Evolutionary conservation across 2,329 filamentous ascomycete species (phyloP).

Genomic region (Curvularia lunata): DNA sequence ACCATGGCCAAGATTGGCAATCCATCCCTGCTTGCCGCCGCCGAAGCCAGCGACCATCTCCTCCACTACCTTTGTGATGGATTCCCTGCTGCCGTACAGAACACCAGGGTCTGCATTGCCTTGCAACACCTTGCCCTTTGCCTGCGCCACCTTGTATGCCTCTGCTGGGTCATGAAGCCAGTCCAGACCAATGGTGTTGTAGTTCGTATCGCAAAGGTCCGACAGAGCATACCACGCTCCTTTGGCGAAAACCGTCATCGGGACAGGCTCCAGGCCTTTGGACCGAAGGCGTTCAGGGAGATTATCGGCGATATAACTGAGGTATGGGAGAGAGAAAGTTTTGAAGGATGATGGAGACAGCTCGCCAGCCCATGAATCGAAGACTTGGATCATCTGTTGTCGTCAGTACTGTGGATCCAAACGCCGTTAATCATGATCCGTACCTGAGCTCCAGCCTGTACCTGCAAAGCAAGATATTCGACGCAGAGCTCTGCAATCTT

Average conservation of each 20-base stretch:
- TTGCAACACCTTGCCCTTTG: conserved; percentile 80
- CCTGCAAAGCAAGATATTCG: conserved; percentile 90
- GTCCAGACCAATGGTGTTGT: conserved; percentile 92
- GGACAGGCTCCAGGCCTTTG: conserved; percentile 78
- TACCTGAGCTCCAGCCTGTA: conserved; percentile 89
- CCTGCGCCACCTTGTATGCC: conserved; percentile 75
- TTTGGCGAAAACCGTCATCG: conserved; percentile 98
- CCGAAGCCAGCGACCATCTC: conserved; percentile 87
- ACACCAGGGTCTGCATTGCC: conserved; percentile 96
- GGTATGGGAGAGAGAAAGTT: conserved; percentile 83
- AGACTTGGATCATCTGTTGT: conserved; percentile 82
- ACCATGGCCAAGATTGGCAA: conserved; percentile 96
- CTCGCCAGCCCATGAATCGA: conserved; percentile 98
- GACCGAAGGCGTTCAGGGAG: conserved; percentile 77
- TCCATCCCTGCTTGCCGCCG: conserved; percentile 89
- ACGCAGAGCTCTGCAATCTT: conserved; percentile 96
- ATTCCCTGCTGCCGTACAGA: conserved; percentile 80
- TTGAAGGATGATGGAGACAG: conserved; percentile 84
- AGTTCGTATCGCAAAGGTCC: conserved; percentile 83
- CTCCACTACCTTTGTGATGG: conserved; percentile 82
- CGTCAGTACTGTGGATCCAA: conserved; percentile 20
- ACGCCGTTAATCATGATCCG: neutral
- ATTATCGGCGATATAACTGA: conserved; percentile 81
- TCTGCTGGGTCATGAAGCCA: conserved; percentile 91
- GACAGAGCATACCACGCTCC: conserved; percentile 96